Evolutionary conservation across 257 asterid species (phyloP), one percentile per base, ranked within the genome.

Genomic region (Scutellaria galericulata): DNA sequence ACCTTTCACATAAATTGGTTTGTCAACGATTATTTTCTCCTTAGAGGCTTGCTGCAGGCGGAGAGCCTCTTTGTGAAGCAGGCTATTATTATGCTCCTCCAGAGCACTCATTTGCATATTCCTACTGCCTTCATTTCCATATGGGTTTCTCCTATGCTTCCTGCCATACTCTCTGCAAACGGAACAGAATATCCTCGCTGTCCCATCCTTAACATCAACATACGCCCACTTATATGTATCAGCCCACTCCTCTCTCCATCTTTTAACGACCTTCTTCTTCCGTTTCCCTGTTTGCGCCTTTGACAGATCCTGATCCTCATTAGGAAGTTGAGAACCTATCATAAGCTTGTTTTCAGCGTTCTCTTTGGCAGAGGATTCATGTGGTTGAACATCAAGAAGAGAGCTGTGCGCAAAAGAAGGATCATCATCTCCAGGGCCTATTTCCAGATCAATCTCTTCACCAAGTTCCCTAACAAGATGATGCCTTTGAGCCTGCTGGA

Each of bases 221-320:
- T 90, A 95, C 24, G 99, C 99, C 99, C 99, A 95, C 80, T 95
- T 95, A 83, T 95, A 95, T 3, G 99, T 95, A 80, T 95, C 99
- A 55, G 99, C 99, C 99, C 99, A 95, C 80, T 95, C 99, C 81
- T 95, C 99, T 79, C 99, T 87, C 99, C 99, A 95, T 81, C 99
- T 83, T 83, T 95, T 95, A 48, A 95, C 96, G 10, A 95, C 99
- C 84, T 95, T 95, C 83, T 95, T 95, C 84, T 95, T 95, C 84
- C 96, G 86, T 81, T 95, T 95, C 52, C 84, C 91, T 6, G 91
- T 83, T 70, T 88, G 99, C 27, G 78, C 66, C 80, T 82, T 95
- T 12, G 92, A 80, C 79, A 89, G 61, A 69, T 90, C 97, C 39
- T 82, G 97, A 72, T 90, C 93, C 50, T 86, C 96, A 50, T 77